phyloP scores from a whole-genome alignment of 495 filamentous ascomycete species.

The Penicillium samsonianum region DNA sequence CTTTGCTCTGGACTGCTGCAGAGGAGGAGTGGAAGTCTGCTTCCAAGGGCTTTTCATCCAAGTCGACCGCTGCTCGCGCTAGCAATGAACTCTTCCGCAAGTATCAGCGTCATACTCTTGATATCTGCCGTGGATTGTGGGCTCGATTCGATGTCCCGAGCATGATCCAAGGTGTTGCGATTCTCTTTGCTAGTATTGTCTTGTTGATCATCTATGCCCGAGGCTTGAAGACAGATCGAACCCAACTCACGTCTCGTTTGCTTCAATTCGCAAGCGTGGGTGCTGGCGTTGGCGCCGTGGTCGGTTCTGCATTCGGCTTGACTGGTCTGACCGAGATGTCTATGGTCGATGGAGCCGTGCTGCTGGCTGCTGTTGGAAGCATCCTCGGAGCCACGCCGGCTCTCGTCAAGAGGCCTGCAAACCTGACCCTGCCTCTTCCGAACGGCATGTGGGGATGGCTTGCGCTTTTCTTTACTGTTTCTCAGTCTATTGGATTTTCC shows the following conservation, averaged over 20 bases:
- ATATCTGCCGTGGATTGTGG: slow-evolving; percentile 84
- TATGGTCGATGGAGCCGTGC: slow-evolving; percentile 33
- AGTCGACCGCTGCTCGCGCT: slow-evolving; percentile 36
- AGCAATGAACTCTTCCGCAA: slow-evolving; percentile 63
- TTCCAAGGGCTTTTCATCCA: slow-evolving; percentile 41
- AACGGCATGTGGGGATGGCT: slow-evolving; percentile 86
- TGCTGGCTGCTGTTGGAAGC: slow-evolving; percentile 61
- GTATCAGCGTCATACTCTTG: slow-evolving; percentile 77
- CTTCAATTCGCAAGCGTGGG: slow-evolving; percentile 47
- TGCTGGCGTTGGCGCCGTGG: slow-evolving; percentile 40
- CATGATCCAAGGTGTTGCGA: slow-evolving; percentile 75
- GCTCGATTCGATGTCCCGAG: slow-evolving; percentile 82
- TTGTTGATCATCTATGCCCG: slow-evolving; percentile 72
- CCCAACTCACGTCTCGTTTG: slow-evolving; percentile 53
- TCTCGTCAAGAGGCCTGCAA: slow-evolving; percentile 51
- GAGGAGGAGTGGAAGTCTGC: slow-evolving; percentile 46
- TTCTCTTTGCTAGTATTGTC: slow-evolving; percentile 66
- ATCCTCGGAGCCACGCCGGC: slow-evolving; percentile 60
- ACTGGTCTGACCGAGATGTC: slow-evolving; percentile 28
- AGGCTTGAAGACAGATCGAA: slow-evolving; percentile 52
- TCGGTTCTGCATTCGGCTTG: slow-evolving; percentile 30
- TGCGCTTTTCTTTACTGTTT: slow-evolving; percentile 73
- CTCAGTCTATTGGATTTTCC: slow-evolving; percentile 86
- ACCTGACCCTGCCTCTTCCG: slow-evolving; percentile 63
- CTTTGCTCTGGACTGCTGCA: slow-evolving; percentile 59